Base-by-base conservation (phyloP, 2,329 filamentous ascomycete genomes). In the Didymella exigua region DNA sequence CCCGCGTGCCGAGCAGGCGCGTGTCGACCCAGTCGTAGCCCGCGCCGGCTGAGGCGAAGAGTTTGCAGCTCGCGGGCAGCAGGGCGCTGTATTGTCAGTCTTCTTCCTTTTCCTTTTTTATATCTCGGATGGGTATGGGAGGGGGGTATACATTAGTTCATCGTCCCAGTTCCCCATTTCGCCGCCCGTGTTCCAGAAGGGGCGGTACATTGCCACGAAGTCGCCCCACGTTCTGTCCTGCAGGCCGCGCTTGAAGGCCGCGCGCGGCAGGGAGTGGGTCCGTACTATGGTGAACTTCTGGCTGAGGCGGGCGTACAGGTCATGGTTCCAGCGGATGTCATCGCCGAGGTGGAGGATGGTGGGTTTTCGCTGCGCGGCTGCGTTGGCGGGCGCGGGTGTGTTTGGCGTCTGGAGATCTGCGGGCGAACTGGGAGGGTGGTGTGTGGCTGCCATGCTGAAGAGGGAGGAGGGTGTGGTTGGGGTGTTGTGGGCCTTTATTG, bases 11-110 rank as follows among this genome's bases (percentile, higher is more conserved):
- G 49, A 91, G 69, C 1, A 83, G 71, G 65, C 84, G 78, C 23
- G 83, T 82, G 69, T 88, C 81, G 5, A 82, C 84, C 84, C 84
- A 86, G 69, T 88, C 84, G 69, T 84, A 87, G 2, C 85, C 84
- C 13, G 85, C 84, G 2, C 85, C 84, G 1, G 85, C 85, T 14
- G 79, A 82, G 14, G 85, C 82, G 69, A 82, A 86, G 14, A 87
- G 79, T 58, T 78, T 81, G 56, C 83, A 80, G 0, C 79, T 82
- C 1, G 68, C 44, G 0, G 85, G 85, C 4, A 88, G 63, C 2
- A 69, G 58, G 3, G 54, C 16, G 2, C 66, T 69, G 34, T 6
- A 66, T 8, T 13, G 24, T 19, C 4, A 31, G 10, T 33, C 45
- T 18, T n/a, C n/a, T n/a, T n/a, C n/a, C n/a, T n/a, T n/a, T n/a